A percentile compares a stretch with the other conserved stretches of the same genome.
Evolutionary conservation across 164 flowering plant genomes (phyloP).

Genomic region (Nelumbo lutea): DNA sequence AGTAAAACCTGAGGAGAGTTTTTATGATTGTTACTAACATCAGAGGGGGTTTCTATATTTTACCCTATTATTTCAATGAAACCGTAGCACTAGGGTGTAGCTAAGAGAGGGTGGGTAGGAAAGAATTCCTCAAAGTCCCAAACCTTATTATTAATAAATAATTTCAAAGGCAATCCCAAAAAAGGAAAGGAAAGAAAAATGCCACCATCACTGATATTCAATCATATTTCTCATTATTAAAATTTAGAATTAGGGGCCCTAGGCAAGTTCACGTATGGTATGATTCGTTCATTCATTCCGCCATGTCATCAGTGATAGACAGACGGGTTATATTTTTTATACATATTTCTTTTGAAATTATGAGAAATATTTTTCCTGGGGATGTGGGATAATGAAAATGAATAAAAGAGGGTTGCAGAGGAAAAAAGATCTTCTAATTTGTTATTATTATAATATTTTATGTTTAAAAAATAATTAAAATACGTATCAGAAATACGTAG

Average conservation of each 20-base stretch:
- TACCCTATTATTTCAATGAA: too few relatives aligned
- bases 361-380: neutral
- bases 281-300: neutral
- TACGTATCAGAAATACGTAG: conserved; percentile 10
- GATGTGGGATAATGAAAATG: neutral
- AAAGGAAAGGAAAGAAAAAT: too few relatives aligned
- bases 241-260: conserved; percentile 8
- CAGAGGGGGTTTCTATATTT: too few relatives aligned
- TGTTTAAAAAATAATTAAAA: neutral
- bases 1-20: too few relatives aligned
- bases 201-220: neutral
- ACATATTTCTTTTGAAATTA: too few relatives aligned
- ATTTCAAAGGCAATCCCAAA: too few relatives aligned
- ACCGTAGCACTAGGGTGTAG: too few relatives aligned
- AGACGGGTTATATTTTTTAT: too few relatives aligned
- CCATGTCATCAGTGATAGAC: neutral
- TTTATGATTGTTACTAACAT: too few relatives aligned
- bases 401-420: neutral
- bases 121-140: too few relatives aligned
- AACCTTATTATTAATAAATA: too few relatives aligned
- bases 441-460: neutral
- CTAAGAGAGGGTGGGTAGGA: too few relatives aligned
- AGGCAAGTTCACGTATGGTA: neutral
- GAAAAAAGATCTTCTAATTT: neutral
- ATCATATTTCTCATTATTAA: neutral